Evolutionary conservation across 2,329 filamentous ascomycete species (phyloP), one percentile per base, ranked within the genome.

Genomic region (Xylariaceae sp.): DNA sequence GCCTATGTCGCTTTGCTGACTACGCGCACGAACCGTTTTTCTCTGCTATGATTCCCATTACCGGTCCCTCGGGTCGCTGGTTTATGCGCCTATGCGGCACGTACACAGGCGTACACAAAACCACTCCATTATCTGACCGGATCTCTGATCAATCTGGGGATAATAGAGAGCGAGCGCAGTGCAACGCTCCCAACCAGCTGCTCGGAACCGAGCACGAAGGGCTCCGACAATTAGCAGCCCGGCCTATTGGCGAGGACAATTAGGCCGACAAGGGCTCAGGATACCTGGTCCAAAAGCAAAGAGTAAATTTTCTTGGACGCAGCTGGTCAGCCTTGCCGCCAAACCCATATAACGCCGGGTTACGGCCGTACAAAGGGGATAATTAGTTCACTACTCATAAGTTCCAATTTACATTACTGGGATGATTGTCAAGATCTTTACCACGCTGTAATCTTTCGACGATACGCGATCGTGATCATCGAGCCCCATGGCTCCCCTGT

Each of bases 71-170:
- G 54, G 54, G 54, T 57, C 50, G 26, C 46, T 39, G 21, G 41
- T 51, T 35, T 11, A 55, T 57, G 55, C 55, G 44, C n/a, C 26
- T 50, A 21, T 49, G 36, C 32, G 47, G 48, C 27, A 37, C 53
- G n/a, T n/a, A n/a, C n/a, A n/a, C n/a, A n/a, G n/a, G n/a, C n/a
- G n/a, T n/a, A n/a, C n/a, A n/a, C n/a, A n/a, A n/a, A n/a, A n/a
- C n/a, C n/a, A n/a, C n/a, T n/a, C n/a, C n/a, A n/a, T n/a, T n/a
- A n/a, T n/a, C n/a, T n/a, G n/a, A n/a, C n/a, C n/a, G n/a, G n/a
- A n/a, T n/a, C n/a, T n/a, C n/a, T n/a, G n/a, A n/a, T n/a, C n/a
- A n/a, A n/a, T n/a, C n/a, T n/a, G n/a, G n/a, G n/a, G n/a, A n/a
- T n/a, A n/a, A n/a, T n/a, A n/a, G n/a, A n/a, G n/a, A n/a, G n/a